phyloP scores from a whole-genome alignment of 2,329 filamentous ascomycete species.

The Aurifilum marmelostoma region DNA sequence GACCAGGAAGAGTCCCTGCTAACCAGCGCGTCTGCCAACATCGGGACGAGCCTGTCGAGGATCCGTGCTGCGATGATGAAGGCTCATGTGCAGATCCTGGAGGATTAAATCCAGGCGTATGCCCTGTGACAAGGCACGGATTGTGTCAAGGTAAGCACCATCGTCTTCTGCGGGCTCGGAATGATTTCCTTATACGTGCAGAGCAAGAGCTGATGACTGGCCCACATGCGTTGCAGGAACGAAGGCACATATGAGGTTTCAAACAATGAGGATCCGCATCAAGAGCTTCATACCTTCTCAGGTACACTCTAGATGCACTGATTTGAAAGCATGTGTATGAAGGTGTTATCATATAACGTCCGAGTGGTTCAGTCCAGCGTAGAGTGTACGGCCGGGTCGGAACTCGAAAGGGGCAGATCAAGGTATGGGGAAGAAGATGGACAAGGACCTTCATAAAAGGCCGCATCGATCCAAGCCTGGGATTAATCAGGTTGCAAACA shows the following conservation, averaged over 20 bases:
- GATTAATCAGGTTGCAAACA: background rate
- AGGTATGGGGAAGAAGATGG: background rate
- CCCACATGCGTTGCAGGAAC: background rate
- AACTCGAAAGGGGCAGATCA: background rate
- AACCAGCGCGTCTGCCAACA: background rate
- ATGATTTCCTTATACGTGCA: background rate
- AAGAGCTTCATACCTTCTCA: background rate
- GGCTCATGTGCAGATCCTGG: conserved; percentile 5
- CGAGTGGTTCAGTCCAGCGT: background rate
- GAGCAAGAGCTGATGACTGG: background rate
- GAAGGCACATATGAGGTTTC: background rate
- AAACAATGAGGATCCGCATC: background rate
- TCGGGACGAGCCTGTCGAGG: background rate
- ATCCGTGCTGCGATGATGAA: conserved; percentile 11
- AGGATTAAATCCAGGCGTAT: background rate
- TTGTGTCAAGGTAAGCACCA: background rate
- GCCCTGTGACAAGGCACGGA: background rate
- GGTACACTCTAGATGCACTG: background rate
- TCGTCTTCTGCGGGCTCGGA: background rate
- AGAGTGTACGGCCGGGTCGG: background rate
- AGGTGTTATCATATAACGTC: no score
- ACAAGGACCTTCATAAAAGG: background rate
- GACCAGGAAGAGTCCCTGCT: background rate
- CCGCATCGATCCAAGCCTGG: background rate
- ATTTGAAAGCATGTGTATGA: no score